Percentiles rank a stretch among this genome's conserved stretches.
Conservation (phyloP, 1,284 basidiomycete genomes). For the Porogramme epimiltina region DNA sequence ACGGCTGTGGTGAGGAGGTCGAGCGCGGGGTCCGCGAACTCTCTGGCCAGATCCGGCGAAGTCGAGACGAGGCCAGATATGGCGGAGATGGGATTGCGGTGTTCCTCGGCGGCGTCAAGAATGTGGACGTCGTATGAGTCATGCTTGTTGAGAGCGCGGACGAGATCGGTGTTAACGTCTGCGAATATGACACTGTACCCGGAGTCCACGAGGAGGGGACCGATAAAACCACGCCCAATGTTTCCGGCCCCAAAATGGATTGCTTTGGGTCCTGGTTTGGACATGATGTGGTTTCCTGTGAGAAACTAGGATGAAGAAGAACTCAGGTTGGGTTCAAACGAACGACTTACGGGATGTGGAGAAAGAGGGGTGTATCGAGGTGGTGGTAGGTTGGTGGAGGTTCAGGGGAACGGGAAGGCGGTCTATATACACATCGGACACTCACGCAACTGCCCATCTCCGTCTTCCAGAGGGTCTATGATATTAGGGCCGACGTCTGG, state of each 20-base stretch:
- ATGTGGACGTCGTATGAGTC: slow-evolving; percentile 30
- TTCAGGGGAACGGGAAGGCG: no score
- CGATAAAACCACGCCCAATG: slow-evolving; percentile 46
- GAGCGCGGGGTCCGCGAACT: slow-evolving; percentile 30
- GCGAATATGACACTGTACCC: slow-evolving; percentile 41
- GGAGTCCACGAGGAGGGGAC: slow-evolving; percentile 39
- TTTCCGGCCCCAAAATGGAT: slow-evolving; percentile 42
- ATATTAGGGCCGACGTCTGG: no score
- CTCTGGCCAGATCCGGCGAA: slow-evolving; percentile 28
- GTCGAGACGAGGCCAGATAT: slow-evolving; percentile 36
- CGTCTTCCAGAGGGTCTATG: no score
- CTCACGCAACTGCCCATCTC: no score
- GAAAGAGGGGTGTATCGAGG: no score
- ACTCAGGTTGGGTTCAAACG: no score
- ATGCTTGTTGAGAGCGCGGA: slow-evolving; percentile 28
- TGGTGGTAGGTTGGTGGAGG: no score
- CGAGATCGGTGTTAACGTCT: slow-evolving; percentile 29
- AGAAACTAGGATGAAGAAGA: no score
- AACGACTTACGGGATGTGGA: no score
- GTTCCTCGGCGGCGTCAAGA: slow-evolving; percentile 25
- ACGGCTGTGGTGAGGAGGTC: slow-evolving; percentile 43
- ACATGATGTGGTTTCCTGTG: no score
- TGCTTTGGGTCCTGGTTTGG: no score
- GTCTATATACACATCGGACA: no score
- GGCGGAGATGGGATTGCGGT: slow-evolving; percentile 25